phyloP scores from a whole-genome alignment of 768 basidiomycete genomes.

The Amanita exitialis region DNA sequence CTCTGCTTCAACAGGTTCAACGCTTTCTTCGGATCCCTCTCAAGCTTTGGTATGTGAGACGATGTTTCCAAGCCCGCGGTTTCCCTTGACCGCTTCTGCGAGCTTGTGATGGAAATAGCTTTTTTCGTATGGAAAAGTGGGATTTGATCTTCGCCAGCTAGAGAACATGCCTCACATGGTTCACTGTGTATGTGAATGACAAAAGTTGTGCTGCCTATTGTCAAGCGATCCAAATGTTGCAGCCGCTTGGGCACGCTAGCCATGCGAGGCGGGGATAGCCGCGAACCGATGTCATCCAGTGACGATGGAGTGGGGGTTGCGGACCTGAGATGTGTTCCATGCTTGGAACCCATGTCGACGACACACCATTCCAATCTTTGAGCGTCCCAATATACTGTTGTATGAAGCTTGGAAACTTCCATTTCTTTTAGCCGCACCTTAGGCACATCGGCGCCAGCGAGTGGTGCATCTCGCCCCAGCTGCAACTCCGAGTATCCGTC shows the following conservation, averaged over 20 bases:
- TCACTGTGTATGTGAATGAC: conserved; percentile 59
- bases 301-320: conserved; percentile 16
- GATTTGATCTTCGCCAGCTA: conserved; percentile 42
- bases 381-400: conserved; percentile 64
- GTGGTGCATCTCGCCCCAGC: conserved; percentile 60
- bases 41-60: conserved; percentile 14
- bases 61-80: conserved; percentile 17
- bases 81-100: conserved; percentile 19
- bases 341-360: conserved; percentile 81
- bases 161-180: conserved; percentile 57
- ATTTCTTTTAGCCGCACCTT: conserved; percentile 75
- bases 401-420: conserved; percentile 75
- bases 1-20: conserved; percentile 54
- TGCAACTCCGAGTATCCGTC: conserved; percentile 54
- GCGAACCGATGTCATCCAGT: conserved; percentile 21
- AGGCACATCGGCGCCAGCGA: conserved; percentile 38
- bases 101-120: conserved; percentile 12
- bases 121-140: conserved; percentile 38
- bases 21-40: conserved; percentile 52
- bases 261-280: conserved; percentile 54
- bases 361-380: conserved; percentile 52
- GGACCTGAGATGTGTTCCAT: conserved; percentile 62
- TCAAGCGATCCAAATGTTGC: conserved; percentile 53
- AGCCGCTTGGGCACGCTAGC: conserved; percentile 62
- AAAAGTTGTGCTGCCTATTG: conserved; percentile 65